Evolutionary conservation across 2,329 filamentous ascomycete genomes (phyloP), one percentile per base, ranked within the genome.

Genomic region (Ceratocystiopsis minuta): DNA sequence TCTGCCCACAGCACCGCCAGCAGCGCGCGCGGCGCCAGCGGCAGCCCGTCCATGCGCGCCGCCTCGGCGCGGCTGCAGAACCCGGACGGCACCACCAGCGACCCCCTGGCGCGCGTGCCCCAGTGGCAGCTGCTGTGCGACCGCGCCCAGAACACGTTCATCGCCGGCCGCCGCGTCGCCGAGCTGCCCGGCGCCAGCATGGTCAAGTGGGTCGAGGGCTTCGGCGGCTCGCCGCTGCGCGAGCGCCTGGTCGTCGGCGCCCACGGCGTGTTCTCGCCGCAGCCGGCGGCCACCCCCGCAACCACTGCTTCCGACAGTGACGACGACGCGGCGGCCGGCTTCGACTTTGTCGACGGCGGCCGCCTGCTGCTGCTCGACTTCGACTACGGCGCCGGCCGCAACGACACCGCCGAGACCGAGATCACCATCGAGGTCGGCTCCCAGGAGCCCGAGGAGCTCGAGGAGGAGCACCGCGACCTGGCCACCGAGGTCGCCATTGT

Each of bases 401-500:
- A 81, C 53, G 79, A 78, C 4, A 56, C 59, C 36, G 64, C 66
- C 43, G 31, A 12, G 5, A 60, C 58, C 1, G 70, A 80, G 45
- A 58, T 82, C 36, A 76, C 68, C 2, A 78, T 90, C 41, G 82
- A 88, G 53, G 74, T 88, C 20, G 83, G 83, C 12, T 75, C 76
- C 31, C 69, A 70, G 18, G 66, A 77, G 38, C 74, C 81, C 1
- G 80, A 85, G 54, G 61, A 75, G 0, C 60, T 90, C 16, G 73
- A 78, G 50, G 83, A 88, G 54, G 79, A 83, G 51, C 70, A 72
- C 48, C 73, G 79, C 17, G 81, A 84, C 50, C 64, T 88, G 44
- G 82, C 79, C 43, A 74, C 77, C 1, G 82, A 87, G 55, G 81
- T 90, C 16, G 83, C 82, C 48, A 75, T 88, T 50, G 80, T 84